Evolutionary conservation across 306 rosid genomes (phyloP), one percentile per base, ranked within the genome.

Genomic region (Oxytropis ochrocephala): DNA sequence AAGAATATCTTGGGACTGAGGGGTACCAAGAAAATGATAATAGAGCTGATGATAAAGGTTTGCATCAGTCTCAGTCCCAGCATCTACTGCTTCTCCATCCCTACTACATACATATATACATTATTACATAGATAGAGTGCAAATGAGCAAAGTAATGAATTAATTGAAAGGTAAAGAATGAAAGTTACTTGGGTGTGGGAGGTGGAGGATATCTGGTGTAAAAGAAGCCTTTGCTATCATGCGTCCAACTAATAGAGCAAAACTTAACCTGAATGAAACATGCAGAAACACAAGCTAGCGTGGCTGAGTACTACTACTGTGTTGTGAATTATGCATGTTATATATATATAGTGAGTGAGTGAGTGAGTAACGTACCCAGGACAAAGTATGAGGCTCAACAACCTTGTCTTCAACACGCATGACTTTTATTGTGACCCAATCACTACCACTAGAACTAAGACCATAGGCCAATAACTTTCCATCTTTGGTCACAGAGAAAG

Each of bases 121-220:
- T n/a, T n/a, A n/a, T n/a, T n/a, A n/a, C n/a, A n/a, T n/a, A n/a
- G n/a, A 82, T 24, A 24, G 3, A 80, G 1, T 2, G 75, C 46
- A 67, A 65, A 30, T 53, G 13, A 73, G 47, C 70, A 81, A 56
- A n/a, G 47, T 55, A 17, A 59, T n/a, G 10, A 41, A 73, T 54
- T 65, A 43, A n/a, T n/a, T n/a, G n/a, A n/a, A 24, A 24, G 29
- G 3, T 24, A 24, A 57, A 65, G 36, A 13, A n/a, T 29, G 54
- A 14, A 21, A 73, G 91, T 78, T 78, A 94, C 99, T 77, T 85
- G 51, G 97, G 96, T 59, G 67, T 60, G 11, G 67, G 67, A 60
- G 96, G 82, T 11, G 99, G 99, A 79, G 99, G 99, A 79, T 81
- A 94, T 64, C 97, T 88, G 77, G 95, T 77, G 70, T 94, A 94